Conservation (phyloP, 331 rosid genomes). For the Ulmus americana region DNA sequence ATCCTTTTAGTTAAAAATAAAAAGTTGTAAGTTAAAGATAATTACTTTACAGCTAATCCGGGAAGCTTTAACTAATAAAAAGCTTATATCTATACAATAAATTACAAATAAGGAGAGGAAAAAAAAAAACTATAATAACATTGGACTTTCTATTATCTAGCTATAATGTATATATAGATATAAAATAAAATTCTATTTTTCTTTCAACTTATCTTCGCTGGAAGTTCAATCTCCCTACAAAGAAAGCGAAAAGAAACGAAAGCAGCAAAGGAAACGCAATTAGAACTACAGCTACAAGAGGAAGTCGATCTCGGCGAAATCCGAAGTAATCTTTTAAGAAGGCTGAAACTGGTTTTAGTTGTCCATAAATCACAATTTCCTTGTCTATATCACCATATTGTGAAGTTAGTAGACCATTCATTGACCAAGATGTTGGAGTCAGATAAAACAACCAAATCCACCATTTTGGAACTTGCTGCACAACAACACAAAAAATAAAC, state of each 20-base stretch:
- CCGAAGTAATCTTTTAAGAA: conserved; percentile 31
- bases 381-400: conserved; percentile 39
- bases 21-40: too few relatives aligned
- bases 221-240: conserved; percentile 24
- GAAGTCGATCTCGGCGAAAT: conserved; percentile 21
- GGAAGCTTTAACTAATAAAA: too few relatives aligned
- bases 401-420: conserved; percentile 30
- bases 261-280: conserved; percentile 21
- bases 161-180: too few relatives aligned
- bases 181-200: too few relatives aligned
- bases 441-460: conserved; percentile 35
- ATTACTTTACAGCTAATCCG: too few relatives aligned
- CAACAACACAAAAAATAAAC: not conserved
- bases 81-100: too few relatives aligned
- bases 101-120: too few relatives aligned
- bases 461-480: conserved; percentile 36
- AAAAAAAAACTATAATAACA: too few relatives aligned
- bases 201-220: conserved; percentile 19
- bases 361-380: conserved; percentile 20
- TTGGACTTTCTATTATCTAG: too few relatives aligned
- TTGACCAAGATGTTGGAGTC: conserved; percentile 34
- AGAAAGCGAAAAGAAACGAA: conserved; percentile 21
- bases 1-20: too few relatives aligned
- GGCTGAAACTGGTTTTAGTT: conserved; percentile 16
- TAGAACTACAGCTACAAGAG: conserved; percentile 29